Conservation (phyloP, 225 moss, liverwort and hornwort genomes). For the Takakia lepidozioides region DNA sequence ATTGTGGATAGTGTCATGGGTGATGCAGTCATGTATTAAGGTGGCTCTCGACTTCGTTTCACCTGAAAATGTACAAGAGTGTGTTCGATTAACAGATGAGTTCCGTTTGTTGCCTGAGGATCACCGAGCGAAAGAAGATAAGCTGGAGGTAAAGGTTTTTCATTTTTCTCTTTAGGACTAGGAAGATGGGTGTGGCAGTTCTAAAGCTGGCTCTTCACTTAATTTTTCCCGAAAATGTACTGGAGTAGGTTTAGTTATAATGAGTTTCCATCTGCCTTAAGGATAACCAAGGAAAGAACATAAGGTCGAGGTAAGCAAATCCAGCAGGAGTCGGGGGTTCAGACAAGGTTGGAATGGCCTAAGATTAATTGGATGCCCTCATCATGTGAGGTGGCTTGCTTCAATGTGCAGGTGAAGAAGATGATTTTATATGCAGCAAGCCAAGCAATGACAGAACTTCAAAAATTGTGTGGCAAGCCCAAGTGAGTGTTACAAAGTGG, state of each 20-base stretch:
- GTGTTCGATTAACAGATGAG: slow-evolving; percentile 72
- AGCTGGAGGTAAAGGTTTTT: slow-evolving; percentile 60
- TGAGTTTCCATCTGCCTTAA: too few species aligned
- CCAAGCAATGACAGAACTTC: slow-evolving; percentile 48
- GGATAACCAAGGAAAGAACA: background rate
- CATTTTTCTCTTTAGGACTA: background rate
- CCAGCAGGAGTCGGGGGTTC: slow-evolving; percentile 1
- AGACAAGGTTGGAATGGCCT: too few species aligned
- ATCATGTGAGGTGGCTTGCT: background rate
- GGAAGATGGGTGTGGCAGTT: background rate
- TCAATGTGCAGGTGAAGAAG: slow-evolving; percentile 64
- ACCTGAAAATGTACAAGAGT: slow-evolving; percentile 83
- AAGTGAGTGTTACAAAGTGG: too few species aligned
- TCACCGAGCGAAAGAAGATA: slow-evolving; percentile 92
- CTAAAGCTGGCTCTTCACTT: background rate
- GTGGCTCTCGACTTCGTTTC: slow-evolving; percentile 96
- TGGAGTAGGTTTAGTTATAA: background rate
- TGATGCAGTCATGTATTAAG: slow-evolving; percentile 90
- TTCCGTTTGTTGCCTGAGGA: slow-evolving; percentile 87
- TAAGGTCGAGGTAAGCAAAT: background rate
- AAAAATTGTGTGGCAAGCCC: too few species aligned
- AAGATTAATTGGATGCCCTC: too few species aligned
- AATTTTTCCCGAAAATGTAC: background rate
- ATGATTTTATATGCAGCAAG: slow-evolving; percentile 78
- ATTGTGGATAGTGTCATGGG: too few species aligned